Conservation (phyloP, 1,284 basidiomycete species). For the Trichosporon sp. region DNA sequence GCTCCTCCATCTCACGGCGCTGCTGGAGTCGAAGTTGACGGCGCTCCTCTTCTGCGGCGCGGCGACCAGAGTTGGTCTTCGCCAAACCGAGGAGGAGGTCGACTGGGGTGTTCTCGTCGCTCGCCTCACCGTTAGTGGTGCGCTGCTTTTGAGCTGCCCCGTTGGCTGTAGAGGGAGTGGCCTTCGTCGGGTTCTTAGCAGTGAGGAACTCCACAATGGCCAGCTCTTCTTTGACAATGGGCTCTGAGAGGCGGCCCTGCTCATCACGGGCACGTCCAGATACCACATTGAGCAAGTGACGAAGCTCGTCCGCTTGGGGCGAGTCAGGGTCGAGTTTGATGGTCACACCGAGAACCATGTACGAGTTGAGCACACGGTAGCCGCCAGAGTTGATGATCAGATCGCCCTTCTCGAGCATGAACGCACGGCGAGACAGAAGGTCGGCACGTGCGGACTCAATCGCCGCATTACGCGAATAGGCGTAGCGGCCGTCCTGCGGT, state of each 20-base stretch:
- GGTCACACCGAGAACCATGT: conserved; percentile 48
- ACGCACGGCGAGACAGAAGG: conserved; percentile 44
- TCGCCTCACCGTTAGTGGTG: conserved; percentile 1
- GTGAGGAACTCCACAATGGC: conserved; percentile 49
- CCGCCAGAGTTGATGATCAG: conserved; percentile 47
- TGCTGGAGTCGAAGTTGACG: conserved; percentile 42
- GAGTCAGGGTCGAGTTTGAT: conserved; percentile 49
- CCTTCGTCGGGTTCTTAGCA: conserved; percentile 31
- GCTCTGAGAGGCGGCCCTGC: conserved; percentile 45
- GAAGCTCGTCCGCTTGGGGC: conserved; percentile 47
- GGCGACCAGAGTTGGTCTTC: conserved; percentile 40
- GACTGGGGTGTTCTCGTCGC: conserved; percentile 41
- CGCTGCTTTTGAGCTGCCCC: conserved; percentile 12
- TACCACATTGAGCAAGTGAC: conserved; percentile 48
- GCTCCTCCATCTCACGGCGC: conserved; percentile 38
- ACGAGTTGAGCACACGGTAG: conserved; percentile 48
- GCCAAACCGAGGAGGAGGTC: conserved; percentile 43
- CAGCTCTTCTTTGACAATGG: conserved; percentile 49
- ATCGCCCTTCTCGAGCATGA: conserved; percentile 49
- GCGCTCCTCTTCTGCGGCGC: conserved; percentile 45
- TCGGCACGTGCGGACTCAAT: conserved; percentile 50
- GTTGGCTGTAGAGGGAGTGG: conserved; percentile 12
- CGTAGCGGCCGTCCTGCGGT: conserved; percentile 45
- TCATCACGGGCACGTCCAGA: conserved; percentile 47
- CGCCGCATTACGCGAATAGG: conserved; percentile 48